These are phyloP conservation scores for Calonectria crousiana DNA, from an alignment of 2,329 filamentous ascomycete genomes.

Conservation along the genomic window DNA sequence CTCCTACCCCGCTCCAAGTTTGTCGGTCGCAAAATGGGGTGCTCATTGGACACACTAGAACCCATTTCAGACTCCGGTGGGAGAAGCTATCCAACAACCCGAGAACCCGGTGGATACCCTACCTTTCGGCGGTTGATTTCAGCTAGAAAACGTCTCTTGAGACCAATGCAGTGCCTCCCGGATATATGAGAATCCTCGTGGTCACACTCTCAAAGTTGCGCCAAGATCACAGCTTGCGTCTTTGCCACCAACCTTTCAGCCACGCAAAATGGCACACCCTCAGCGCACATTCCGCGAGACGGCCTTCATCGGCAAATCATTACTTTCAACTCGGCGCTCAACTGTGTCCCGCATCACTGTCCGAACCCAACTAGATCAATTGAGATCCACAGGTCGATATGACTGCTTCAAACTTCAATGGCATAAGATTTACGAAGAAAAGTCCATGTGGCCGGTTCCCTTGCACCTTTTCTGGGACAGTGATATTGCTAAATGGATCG, in stretches of 20 bases:
- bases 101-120: not conserved
- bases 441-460: constrained; percentile 65
- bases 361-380: constrained; percentile 63
- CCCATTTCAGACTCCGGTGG: not conserved
- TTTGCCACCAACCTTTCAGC: not conserved
- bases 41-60: not conserved
- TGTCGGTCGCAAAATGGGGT: not conserved
- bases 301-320: constrained; percentile 49
- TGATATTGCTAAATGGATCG: constrained; percentile 68
- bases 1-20: not conserved
- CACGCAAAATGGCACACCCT: constrained; percentile 46
- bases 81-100: not conserved
- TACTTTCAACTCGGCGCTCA: constrained; percentile 49
- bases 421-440: constrained; percentile 66
- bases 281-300: constrained; percentile 53
- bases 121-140: not conserved
- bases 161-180: not conserved
- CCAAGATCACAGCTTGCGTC: not conserved
- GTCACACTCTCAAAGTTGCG: not conserved
- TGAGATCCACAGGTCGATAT: constrained; percentile 67
- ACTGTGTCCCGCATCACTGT: constrained; percentile 55
- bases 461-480: constrained; percentile 72
- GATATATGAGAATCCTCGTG: not conserved
- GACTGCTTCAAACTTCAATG: constrained; percentile 69
- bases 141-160: not conserved